Base-by-base conservation (phyloP, 2,329 filamentous ascomycete genomes). In the Sclerotinia sclerotiorum region DNA sequence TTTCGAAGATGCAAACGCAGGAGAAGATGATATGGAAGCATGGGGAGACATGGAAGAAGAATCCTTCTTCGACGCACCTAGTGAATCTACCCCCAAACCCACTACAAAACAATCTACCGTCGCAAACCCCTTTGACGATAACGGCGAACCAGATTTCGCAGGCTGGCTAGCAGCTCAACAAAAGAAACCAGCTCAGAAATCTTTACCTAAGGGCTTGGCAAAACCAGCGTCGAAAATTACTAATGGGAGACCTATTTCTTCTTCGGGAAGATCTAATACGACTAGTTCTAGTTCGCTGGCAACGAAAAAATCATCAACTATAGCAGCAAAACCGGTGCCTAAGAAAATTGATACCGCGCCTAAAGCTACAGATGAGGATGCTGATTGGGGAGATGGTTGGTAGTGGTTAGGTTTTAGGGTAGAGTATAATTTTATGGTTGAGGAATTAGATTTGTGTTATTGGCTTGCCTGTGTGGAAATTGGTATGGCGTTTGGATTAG, bases 151-250 rank as follows among this genome's bases (percentile, higher is more conserved):
- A 0, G 95, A 98, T 78, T 98, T 99, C 79, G 94, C 93, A 6
- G 94, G 93, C 6, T 98, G 95, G 94, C 80, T 98, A 29, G 93
- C 92, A 17, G 93, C 94, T 17, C 93, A 97, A 77, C 88, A 90
- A 7, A 97, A 96, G 81, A 84, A 84, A 75, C 79, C 69, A 65
- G 76, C 77, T 68, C 62, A 60, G 1, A 95, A 91, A 72, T 81
- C 89, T 3, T 77, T 98, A 67, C 94, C 94, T 0, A 99, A 97
- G 80, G 94, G 94, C 0, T 78, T 98, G 35, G 81, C 83, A 1
- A 97, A 96, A 79, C 76, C 85, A 2, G 70, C 79, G 1, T 72
- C 78, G 19, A 69, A 71, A 48, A 71, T 44, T 58, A 69, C 64
- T 58, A 70, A 64, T 11, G 67, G 54, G 13, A 68, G 77, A 69